Conservation (phyloP, 306 rosid species). For the Cucurbita maxima region DNA sequence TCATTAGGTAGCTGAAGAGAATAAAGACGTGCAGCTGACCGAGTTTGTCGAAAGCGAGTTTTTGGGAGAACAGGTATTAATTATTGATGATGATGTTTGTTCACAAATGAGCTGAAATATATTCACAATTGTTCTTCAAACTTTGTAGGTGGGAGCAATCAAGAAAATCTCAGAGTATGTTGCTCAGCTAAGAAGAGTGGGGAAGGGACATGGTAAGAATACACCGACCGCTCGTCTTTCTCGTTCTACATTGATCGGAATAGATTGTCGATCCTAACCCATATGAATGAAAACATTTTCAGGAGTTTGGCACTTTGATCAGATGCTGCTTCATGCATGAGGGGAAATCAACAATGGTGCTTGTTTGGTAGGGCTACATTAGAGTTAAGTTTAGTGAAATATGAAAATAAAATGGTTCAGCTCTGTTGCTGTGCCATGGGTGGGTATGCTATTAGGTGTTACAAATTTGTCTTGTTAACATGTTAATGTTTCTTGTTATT, state of each 20-base stretch:
- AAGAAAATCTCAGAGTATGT: constrained; percentile 81
- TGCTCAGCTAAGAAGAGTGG: constrained; percentile 90
- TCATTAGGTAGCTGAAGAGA: constrained; percentile 52
- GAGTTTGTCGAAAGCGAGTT: constrained; percentile 64
- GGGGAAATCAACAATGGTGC: background rate
- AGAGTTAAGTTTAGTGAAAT: background rate
- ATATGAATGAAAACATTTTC: constrained; percentile 7
- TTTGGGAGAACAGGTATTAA: constrained; percentile 68
- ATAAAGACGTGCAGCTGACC: constrained; percentile 51
- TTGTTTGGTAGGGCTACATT: background rate
- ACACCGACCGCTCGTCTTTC: background rate
- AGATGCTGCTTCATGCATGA: constrained; percentile 40
- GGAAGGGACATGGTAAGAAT: constrained; percentile 78
- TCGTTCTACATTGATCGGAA: background rate
- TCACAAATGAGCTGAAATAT: background rate
- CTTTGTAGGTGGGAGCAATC: constrained; percentile 60
- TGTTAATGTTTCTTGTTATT: background rate
- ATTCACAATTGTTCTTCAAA: background rate
- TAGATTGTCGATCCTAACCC: background rate
- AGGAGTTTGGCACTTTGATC: constrained; percentile 99
- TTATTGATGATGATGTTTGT: background rate
- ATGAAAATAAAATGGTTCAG: background rate
- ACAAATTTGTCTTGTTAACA: background rate
- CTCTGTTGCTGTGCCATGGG: background rate
- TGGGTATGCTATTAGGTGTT: background rate